Base-by-base conservation (phyloP, 257 asterid genomes). In the Fraxinus excelsior region DNA sequence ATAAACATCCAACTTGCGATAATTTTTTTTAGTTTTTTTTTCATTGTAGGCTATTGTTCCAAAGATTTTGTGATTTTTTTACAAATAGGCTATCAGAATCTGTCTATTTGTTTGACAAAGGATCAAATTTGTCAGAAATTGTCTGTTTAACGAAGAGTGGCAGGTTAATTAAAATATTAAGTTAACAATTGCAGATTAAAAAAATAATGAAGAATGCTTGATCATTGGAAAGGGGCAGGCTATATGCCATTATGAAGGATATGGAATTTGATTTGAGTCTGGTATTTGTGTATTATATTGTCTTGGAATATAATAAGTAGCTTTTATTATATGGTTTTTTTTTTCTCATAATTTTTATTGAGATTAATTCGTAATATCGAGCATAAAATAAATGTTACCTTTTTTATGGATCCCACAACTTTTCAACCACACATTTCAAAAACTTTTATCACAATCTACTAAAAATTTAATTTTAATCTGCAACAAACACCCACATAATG, bases 101-200 rank as follows among this genome's bases (percentile, higher is more conserved):
- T 87, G 88, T 82, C 93, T 79, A 86, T 88, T 84, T 69, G 38
- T 71, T 72, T 77, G 40, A 67, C 35, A 79, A 74, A 82, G 77
- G 31, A 67, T 77, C 80, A 65, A 73, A 70, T 67, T 79, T 82
- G 91, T 87, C 94, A 81, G 94, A 83, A 79, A 19, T 58, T 85
- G 94, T 91, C 89, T 79, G 44, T 73, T 78, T 73, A 76, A 74
- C 53, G 70, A 49, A 74, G 35, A 70, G 26, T 75, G 69, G 65
- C 53, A 42, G 65, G 46, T 68, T 72, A 67, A 21, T 66, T 14
- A 67, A 67, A 64, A 1, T 0, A 28, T 66, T 66, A 26, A 35
- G 26, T 78, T 58, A 32, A 38, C 78, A 37, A 58, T 76, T 76
- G 88, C 67, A 76, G 67, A 25, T 23, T 60, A 23, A 60, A 60